Evolutionary conservation across 371 early-diverging fungal species (phyloP).

Genomic region (Amoeboaphelidium occidentale): DNA sequence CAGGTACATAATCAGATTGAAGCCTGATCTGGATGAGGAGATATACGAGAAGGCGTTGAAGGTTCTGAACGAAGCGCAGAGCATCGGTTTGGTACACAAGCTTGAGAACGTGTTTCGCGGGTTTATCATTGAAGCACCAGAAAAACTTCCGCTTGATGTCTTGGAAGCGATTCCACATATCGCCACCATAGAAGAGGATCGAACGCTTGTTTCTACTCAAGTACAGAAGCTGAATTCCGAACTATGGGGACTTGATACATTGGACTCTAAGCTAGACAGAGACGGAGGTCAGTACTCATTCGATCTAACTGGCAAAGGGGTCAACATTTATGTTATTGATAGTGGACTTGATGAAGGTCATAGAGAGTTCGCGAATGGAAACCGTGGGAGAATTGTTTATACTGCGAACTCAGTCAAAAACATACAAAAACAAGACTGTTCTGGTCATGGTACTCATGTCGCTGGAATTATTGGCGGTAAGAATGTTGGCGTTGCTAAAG

Average conservation of each 20-base stretch:
- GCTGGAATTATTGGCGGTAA: constrained; percentile 16
- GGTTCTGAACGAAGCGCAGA: neutral
- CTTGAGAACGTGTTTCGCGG: neutral
- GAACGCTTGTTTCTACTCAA: neutral
- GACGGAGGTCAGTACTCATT: too few species aligned
- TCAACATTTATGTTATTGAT: constrained; percentile 21
- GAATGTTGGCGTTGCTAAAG: constrained; percentile 16
- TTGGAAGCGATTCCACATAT: constrained; percentile 1
- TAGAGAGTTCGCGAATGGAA: constrained; percentile 13
- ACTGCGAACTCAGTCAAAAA: neutral
- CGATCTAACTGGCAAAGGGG: constrained; percentile 12
- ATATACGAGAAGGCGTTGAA: neutral
- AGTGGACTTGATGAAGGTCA: constrained; percentile 18
- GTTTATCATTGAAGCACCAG: neutral
- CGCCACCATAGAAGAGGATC: neutral
- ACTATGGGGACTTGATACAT: constrained; percentile 2
- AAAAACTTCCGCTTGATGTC: neutral
- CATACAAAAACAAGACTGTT: constrained; percentile 8
- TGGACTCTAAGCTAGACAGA: neutral
- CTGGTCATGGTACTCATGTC: constrained; percentile 26
- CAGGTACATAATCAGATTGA: neutral
- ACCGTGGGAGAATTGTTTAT: constrained; percentile 7
- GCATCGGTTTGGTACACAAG: neutral
- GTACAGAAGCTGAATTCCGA: neutral
- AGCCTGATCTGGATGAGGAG: neutral